Evolutionary conservation across 1,284 basidiomycete species (phyloP).

Genomic region (Athelia sp.): DNA sequence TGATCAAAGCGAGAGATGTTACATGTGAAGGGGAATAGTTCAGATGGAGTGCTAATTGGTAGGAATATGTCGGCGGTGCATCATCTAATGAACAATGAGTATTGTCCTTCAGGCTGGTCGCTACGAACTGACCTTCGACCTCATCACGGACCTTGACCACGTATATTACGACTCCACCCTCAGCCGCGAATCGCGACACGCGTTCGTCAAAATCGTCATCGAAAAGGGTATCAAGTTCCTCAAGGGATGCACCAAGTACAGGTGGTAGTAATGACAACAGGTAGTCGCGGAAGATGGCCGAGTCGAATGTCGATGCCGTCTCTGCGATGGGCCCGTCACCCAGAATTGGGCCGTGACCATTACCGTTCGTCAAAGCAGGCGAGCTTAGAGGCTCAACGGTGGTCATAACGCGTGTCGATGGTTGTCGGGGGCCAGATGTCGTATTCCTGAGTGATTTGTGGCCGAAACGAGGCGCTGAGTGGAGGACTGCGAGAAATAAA

Average conservation of each 20-base stretch:
- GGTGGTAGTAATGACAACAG: slow-evolving; percentile 70
- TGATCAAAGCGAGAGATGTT: slow-evolving; percentile 92
- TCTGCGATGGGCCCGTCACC: no score
- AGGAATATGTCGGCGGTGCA: slow-evolving; percentile 54
- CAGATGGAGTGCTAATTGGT: slow-evolving; percentile 68
- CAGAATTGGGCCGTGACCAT: no score
- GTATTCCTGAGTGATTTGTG: no score
- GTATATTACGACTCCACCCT: slow-evolving; percentile 70
- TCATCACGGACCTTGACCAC: slow-evolving; percentile 75
- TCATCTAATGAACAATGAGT: slow-evolving; percentile 42
- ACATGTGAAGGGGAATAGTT: slow-evolving; percentile 80
- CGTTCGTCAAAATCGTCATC: slow-evolving; percentile 73
- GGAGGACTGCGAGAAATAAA: no score
- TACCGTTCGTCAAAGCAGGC: background rate
- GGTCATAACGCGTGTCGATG: background rate
- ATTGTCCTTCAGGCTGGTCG: background rate
- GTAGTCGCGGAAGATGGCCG: slow-evolving; percentile 61
- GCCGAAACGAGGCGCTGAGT: no score
- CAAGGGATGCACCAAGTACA: slow-evolving; percentile 57
- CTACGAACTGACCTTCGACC: slow-evolving; percentile 49
- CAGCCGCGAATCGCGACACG: slow-evolving; percentile 67
- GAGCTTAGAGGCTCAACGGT: background rate
- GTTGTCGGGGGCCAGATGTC: no score
- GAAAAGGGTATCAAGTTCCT: slow-evolving; percentile 66
- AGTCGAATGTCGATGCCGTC: slow-evolving; percentile 39